Percentiles rank a stretch among this genome's conserved stretches.
phyloP scores from a whole-genome alignment of 495 filamentous ascomycete species.

The Oleoguttula mirabilis region DNA sequence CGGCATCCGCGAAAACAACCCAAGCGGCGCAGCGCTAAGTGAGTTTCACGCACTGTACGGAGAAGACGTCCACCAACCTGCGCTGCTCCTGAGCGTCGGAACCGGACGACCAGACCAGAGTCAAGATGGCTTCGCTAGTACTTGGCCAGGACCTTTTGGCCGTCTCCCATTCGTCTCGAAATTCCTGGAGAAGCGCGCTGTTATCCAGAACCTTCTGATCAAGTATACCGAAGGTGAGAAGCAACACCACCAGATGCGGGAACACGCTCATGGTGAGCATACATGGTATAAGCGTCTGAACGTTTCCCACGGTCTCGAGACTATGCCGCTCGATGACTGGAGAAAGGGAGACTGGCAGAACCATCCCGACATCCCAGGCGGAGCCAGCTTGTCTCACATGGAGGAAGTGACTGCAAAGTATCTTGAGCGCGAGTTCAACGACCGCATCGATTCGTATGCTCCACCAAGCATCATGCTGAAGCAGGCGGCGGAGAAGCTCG shows the following conservation, averaged over 20 bases:
- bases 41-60: conserved; percentile 30
- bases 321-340: conserved; percentile 32
- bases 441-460: conserved; percentile 27
- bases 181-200: conserved; percentile 32
- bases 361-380: conserved; percentile 18
- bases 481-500: conserved; percentile 33
- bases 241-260: conserved; percentile 29
- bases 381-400: conserved; percentile 25
- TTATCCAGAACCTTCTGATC: conserved; percentile 33
- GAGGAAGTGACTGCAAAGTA: conserved; percentile 25
- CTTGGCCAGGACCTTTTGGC: conserved; percentile 32
- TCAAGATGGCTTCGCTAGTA: conserved; percentile 30
- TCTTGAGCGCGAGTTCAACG: conserved; percentile 24
- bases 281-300: conserved; percentile 35
- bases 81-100: conserved; percentile 28
- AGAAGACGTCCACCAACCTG: conserved; percentile 23
- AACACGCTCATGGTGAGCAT: conserved; percentile 28
- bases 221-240: conserved; percentile 36
- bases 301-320: conserved; percentile 27
- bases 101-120: conserved; percentile 28
- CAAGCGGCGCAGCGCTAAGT: conserved; percentile 28
- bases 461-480: conserved; percentile 27
- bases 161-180: conserved; percentile 24
- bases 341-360: conserved; percentile 21
- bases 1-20: conserved; percentile 36